A percentile compares a stretch with the other conserved stretches of the same genome.
Conservation (phyloP, 805 yeast species). For the Cyberlindnera americana region DNA sequence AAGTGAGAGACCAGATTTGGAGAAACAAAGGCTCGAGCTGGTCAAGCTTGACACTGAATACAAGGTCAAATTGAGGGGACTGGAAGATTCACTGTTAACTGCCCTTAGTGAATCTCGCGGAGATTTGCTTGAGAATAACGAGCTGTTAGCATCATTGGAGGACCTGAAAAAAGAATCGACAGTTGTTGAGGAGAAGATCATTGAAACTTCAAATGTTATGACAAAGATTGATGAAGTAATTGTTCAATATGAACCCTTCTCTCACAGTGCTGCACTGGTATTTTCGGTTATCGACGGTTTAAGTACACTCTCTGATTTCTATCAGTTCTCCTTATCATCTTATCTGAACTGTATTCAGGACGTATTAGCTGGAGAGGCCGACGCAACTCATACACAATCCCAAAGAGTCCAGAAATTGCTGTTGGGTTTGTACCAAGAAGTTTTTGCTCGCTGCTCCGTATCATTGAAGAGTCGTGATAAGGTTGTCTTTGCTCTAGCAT, state of each 20-base stretch:
- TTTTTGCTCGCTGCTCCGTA: constrained; percentile 42
- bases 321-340: constrained; percentile 52
- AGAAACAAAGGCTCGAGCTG: constrained; percentile 50
- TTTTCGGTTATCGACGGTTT: constrained; percentile 45
- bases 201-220: constrained; percentile 54
- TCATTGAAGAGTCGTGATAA: constrained; percentile 35
- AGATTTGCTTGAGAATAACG: constrained; percentile 64
- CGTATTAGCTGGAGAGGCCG: constrained; percentile 24
- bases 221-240: constrained; percentile 47
- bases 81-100: constrained; percentile 58
- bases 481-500: constrained; percentile 36
- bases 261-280: constrained; percentile 49
- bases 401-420: constrained; percentile 33
- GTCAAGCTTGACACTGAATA: constrained; percentile 57
- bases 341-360: constrained; percentile 34
- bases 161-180: constrained; percentile 58
- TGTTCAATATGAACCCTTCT: constrained; percentile 48
- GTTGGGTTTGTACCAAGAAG: constrained; percentile 40
- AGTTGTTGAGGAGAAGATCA: constrained; percentile 49
- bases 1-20: constrained; percentile 63
- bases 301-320: constrained; percentile 44
- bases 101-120: constrained; percentile 56
- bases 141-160: constrained; percentile 57
- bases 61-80: constrained; percentile 43
- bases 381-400: background rate